phyloP scores from a whole-genome alignment of 306 rosid genomes.

The Quercus suber region DNA sequence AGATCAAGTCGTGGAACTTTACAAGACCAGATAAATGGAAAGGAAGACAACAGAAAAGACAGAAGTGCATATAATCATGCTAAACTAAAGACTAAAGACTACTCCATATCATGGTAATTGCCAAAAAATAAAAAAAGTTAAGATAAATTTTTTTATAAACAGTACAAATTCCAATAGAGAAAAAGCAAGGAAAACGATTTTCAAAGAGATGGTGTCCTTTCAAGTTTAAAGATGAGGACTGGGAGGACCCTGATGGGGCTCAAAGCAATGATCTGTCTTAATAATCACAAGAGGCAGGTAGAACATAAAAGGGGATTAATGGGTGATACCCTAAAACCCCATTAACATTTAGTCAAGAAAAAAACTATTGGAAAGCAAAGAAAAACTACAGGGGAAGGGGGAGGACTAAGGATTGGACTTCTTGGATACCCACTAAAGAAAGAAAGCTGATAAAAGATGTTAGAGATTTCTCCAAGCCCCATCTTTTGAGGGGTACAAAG shows the following conservation, averaged over 20 bases:
- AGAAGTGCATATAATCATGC: background rate
- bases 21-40: background rate
- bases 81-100: background rate
- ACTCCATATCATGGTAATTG: background rate
- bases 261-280: conserved; percentile 5
- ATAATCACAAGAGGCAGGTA: background rate
- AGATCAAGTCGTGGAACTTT: conserved; percentile 10
- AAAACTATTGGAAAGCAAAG: background rate
- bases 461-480: background rate
- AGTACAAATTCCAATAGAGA: background rate
- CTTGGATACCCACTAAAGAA: conserved; percentile 6
- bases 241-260: background rate
- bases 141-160: no score
- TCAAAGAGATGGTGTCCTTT: conserved; percentile 6
- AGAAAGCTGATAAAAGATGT: background rate
- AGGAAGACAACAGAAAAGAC: conserved; percentile 3
- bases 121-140: no score
- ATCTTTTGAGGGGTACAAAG: conserved; percentile 14
- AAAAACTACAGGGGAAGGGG: background rate
- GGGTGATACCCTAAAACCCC: background rate
- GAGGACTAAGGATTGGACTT: background rate
- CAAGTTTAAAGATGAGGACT: conserved; percentile 18
- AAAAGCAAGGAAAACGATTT: background rate
- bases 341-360: background rate
- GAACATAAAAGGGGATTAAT: background rate